A percentile compares a stretch with the other conserved stretches of the same genome.
These are phyloP conservation scores for Wallacemonas rigidus DNA, from an alignment of 208 protist species.

Conservation along the genomic window DNA sequence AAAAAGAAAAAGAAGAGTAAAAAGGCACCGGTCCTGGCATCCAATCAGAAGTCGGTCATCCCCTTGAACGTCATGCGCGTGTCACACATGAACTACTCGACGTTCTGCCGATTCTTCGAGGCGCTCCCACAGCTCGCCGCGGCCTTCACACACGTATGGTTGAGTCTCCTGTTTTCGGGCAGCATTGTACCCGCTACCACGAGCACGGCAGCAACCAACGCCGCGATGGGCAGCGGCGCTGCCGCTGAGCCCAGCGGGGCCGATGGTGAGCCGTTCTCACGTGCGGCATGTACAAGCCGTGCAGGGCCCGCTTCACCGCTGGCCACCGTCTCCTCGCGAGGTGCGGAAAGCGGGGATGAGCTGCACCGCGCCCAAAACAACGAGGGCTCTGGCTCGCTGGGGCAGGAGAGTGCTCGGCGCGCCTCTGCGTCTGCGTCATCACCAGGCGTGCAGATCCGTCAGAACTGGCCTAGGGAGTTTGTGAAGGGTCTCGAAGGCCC, in stretches of 20 bases:
- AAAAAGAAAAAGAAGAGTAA: conserved; percentile 39
- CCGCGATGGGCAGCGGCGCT: background rate
- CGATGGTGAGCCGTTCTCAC: background rate
- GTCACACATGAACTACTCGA: conserved; percentile 61
- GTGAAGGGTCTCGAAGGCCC: background rate
- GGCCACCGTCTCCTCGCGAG: background rate
- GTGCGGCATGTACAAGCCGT: background rate
- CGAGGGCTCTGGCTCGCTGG: background rate
- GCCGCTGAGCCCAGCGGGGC: background rate
- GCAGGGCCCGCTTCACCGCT: background rate
- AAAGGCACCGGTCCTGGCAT: conserved; percentile 31
- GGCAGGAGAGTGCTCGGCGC: background rate
- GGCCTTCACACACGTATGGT: conserved; percentile 75
- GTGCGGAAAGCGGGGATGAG: background rate
- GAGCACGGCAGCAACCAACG: background rate
- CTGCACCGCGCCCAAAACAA: background rate
- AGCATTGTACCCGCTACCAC: background rate
- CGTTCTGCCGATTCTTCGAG: conserved; percentile 77
- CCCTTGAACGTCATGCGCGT: conserved; percentile 66
- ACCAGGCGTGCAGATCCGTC: background rate
- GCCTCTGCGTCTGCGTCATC: background rate
- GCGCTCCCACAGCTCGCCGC: conserved; percentile 58
- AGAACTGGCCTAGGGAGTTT: conserved; percentile 2
- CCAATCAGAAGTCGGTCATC: conserved; percentile 70
- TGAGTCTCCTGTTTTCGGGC: conserved; percentile 47